Evolutionary conservation across 2,329 filamentous ascomycete species (phyloP), one percentile per base, ranked within the genome.

Genomic region (Stromatinia cepivora): DNA sequence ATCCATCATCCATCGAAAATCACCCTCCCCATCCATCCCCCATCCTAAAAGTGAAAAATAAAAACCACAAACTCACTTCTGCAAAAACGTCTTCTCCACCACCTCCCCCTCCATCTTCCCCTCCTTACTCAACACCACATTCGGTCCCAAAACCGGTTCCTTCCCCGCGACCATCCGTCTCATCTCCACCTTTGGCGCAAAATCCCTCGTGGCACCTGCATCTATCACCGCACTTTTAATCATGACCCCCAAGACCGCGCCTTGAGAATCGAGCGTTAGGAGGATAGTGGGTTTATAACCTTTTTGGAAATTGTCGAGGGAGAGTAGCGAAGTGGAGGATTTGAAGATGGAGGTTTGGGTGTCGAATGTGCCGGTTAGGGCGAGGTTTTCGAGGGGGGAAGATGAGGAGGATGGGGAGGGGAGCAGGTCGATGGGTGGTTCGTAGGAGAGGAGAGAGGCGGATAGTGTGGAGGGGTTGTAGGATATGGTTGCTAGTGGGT

Each of bases 151-250:
- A 73, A 84, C 83, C 2, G 87, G 87, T 76, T 85, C 82, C 77
- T 83, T 84, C 1, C 87, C 88, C 69, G 78, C 79, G 58, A 75
- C 78, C 54, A 83, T 81, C 34, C 81, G 79, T 57, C 84, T 75
- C 61, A 90, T 79, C 66, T 83, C 78, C 10, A 85, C 86, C 80
- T 87, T 83, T 57, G 88, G 87, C 0, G 87, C 87, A 80, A 90
- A 90, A 76, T 90, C 87, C 72, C 88, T 82, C 74, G 88, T 90
- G 73, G 86, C 82, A 2, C 88, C 88, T 15, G 88, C 88, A 76
- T 90, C 88, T 69, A 90, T 86, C 73, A 78, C 78, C 28, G 87
- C 83, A n/a, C 87, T 86, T 77, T 84, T 84, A 59, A 84, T 77
- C 46, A 82, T 81, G 20, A 83, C 85, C 36, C 87, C 84, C 62